phyloP scores from a whole-genome alignment of 495 filamentous ascomycete genomes.

The Polyplosphaeria fusca region DNA sequence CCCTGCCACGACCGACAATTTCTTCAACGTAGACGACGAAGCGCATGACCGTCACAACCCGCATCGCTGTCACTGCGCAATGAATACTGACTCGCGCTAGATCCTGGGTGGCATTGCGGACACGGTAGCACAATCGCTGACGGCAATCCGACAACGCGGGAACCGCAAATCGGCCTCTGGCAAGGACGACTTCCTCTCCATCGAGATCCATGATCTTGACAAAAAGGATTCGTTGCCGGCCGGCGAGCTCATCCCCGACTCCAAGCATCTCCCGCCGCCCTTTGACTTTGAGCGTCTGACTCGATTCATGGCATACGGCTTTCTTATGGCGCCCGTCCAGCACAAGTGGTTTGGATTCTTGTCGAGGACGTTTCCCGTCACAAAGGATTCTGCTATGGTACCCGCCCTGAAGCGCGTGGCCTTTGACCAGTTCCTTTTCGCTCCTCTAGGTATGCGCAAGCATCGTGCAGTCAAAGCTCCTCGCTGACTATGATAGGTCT shows the following conservation, averaged over 20 bases:
- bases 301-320: slow-evolving; percentile 93
- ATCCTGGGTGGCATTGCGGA: slow-evolving; percentile 88
- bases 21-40: too few species aligned
- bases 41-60: too few species aligned
- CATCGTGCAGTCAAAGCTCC: background rate
- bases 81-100: slow-evolving; percentile 39
- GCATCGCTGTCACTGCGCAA: too few species aligned
- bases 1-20: too few species aligned
- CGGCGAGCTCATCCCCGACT: slow-evolving; percentile 66
- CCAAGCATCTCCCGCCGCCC: slow-evolving; percentile 62
- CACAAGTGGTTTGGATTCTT: slow-evolving; percentile 95
- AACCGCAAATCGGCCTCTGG: slow-evolving; percentile 54
- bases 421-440: slow-evolving; percentile 93
- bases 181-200: slow-evolving; percentile 70
- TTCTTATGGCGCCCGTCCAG: slow-evolving; percentile 93
- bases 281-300: slow-evolving; percentile 95
- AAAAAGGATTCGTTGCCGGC: slow-evolving; percentile 69
- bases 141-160: slow-evolving; percentile 68
- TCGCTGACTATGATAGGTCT: slow-evolving; percentile 53
- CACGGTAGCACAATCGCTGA: slow-evolving; percentile 91
- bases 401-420: slow-evolving; percentile 86
- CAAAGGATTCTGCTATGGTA: slow-evolving; percentile 66
- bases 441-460: slow-evolving; percentile 67
- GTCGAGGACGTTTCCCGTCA: slow-evolving; percentile 77
- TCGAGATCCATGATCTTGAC: slow-evolving; percentile 87